These are phyloP conservation scores for Thielaviopsis musarum DNA, from an alignment of 2,329 filamentous ascomycete genomes.

Conservation along the genomic window DNA sequence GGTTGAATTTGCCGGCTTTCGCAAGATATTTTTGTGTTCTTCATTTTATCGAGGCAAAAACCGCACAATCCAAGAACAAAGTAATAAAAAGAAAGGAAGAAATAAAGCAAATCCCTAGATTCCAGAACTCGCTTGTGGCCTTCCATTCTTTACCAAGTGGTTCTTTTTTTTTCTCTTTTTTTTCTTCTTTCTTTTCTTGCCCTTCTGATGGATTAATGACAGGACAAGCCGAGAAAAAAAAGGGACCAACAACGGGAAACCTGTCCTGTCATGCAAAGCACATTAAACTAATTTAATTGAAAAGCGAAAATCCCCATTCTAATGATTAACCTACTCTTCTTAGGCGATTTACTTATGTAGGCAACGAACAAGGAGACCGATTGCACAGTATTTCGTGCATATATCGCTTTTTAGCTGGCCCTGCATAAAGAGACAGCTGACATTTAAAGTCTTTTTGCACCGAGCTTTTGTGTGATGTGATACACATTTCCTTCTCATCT, in stretches of 20 bases:
- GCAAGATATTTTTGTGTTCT: not conserved
- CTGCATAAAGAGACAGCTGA: no score
- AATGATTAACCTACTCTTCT: not conserved
- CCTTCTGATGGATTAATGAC: not conserved
- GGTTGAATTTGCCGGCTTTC: not conserved
- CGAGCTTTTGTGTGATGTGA: no score
- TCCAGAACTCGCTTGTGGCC: not conserved
- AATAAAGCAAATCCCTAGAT: not conserved
- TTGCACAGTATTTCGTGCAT: no score
- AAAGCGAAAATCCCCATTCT: not conserved
- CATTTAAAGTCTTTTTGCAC: no score
- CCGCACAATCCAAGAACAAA: not conserved
- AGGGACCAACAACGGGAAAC: not conserved
- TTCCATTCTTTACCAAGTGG: not conserved
- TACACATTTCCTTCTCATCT: no score
- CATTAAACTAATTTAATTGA: not conserved
- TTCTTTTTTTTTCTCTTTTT: not conserved
- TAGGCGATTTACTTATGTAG: not conserved
- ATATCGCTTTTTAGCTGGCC: no score
- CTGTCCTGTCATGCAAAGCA: not conserved
- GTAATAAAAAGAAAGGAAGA: not conserved
- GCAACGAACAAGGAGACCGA: not conserved
- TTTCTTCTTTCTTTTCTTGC: no score
- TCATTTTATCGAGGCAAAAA: not conserved
- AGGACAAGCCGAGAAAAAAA: not conserved